Evolutionary conservation across 306 rosid species (phyloP), one percentile per base, ranked within the genome.

Genomic region (Sophora flavescens): DNA sequence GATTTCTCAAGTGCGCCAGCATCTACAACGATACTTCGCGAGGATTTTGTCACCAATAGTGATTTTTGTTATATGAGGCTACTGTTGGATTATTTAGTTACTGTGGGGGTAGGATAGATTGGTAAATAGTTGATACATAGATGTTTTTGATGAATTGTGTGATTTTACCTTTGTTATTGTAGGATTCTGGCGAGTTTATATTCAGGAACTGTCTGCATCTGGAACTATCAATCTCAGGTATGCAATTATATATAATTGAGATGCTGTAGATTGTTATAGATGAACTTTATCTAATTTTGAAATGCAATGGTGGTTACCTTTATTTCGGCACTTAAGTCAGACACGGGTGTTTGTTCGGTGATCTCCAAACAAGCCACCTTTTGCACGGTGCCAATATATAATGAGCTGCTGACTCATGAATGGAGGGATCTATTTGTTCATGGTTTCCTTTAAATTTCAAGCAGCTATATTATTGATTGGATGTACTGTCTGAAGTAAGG

Each of bases 221-320:
- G 97, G 97, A 92, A 95, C 86, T 92, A 90, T 88, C 99, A 95
- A 82, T 90, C 99, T 61, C 97, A 92, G 99, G 97, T 92, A 84
- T 76, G 86, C 18, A 39, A 67, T 62, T 26, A 48, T 60, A 75
- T 70, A 22, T 35, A 33, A 69, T 56, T 44, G 56, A 47, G 71
- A 51, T 63, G 28, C 41, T 6, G 61, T 32, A 8, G 69, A 22
- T 18, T 77, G 68, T 68, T 48, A 73, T 30, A 22, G 48, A 38
- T 50, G 66, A 32, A 35, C 28, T 44, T 52, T 18, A n/a, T 16
- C 65, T 28, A 73, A 70, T 57, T 51, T 53, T 58, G 33, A 75
- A 81, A 39, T 69, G 73, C 26, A 72, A 70, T 39, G 57, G 52
- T 63, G 56, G 73, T 61, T 69, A 53, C 58, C n/a, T 57, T 12